These are phyloP conservation scores for Pestalotiopsis sp. DNA, from an alignment of 2,329 filamentous ascomycete species.

Conservation along the genomic window DNA sequence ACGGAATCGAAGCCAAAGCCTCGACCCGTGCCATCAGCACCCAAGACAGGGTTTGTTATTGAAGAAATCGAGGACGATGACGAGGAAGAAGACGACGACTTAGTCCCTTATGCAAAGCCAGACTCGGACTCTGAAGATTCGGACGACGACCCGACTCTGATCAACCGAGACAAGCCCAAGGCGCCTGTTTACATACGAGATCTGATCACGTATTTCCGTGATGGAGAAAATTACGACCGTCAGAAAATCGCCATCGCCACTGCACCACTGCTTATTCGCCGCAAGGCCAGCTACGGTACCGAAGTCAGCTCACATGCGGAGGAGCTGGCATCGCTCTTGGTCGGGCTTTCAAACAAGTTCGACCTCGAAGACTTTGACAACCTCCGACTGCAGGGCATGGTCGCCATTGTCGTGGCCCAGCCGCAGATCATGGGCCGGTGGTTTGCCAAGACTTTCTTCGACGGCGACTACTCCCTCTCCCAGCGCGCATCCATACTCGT, in stretches of 20 bases:
- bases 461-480: conserved; percentile 85
- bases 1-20: conserved; percentile 28
- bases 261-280: conserved; percentile 78
- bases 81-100: conserved; percentile 58
- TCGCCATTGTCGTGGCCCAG: conserved; percentile 77
- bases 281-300: conserved; percentile 85
- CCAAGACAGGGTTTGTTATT: conserved; percentile 52
- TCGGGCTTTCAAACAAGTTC: conserved; percentile 83
- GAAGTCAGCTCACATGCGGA: conserved; percentile 85
- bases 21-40: conserved; percentile 28
- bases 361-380: conserved; percentile 79
- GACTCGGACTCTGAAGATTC: conserved; percentile 89
- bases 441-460: conserved; percentile 84
- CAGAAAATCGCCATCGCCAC: conserved; percentile 79
- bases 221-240: conserved; percentile 81
- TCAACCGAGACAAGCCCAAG: conserved; percentile 79
- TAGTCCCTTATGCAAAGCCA: conserved; percentile 80
- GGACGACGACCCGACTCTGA: conserved; percentile 86
- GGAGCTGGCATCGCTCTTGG: conserved; percentile 75
- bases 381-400: conserved; percentile 75
- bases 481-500: conserved; percentile 83
- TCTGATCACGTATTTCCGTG: conserved; percentile 75
- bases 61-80: conserved; percentile 67
- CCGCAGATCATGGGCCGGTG: conserved; percentile 79
- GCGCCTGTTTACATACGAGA: conserved; percentile 91